These are phyloP conservation scores for Telopea speciosissima DNA, from an alignment of 177 flowering plant species.

Conservation along the genomic window DNA sequence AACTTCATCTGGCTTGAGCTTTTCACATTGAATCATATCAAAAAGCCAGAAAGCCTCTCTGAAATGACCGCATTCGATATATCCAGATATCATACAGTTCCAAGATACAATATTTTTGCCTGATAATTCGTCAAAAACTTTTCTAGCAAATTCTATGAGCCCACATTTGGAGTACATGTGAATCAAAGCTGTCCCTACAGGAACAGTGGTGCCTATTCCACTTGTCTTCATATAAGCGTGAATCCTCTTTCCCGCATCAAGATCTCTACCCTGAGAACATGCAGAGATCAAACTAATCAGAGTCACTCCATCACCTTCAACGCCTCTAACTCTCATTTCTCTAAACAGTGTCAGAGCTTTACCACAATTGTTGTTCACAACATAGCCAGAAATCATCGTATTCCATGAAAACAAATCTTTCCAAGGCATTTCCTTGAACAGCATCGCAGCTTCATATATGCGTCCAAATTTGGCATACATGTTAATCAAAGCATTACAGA, in stretches of 20 bases:
- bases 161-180: constrained; percentile 29
- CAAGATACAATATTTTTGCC: constrained; percentile 18
- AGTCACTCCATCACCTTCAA: constrained; percentile 18
- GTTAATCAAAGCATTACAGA: constrained; percentile 24
- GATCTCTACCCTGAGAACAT: constrained; percentile 13
- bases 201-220: constrained; percentile 6
- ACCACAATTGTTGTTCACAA: constrained; percentile 15
- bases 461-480: constrained; percentile 21
- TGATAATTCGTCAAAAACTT: constrained; percentile 20
- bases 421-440: constrained; percentile 23
- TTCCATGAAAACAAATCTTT: constrained; percentile 35
- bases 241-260: constrained; percentile 16
- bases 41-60: constrained; percentile 18
- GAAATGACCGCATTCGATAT: constrained; percentile 17
- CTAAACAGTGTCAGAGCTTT: constrained; percentile 23
- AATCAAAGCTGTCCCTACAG: constrained; percentile 24
- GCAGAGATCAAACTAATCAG: constrained; percentile 16
- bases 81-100: constrained; percentile 29
- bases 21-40: constrained; percentile 13
- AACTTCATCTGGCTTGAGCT: constrained; percentile 23
- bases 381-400: constrained; percentile 28
- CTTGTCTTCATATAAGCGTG: constrained; percentile 17
- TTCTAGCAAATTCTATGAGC: constrained; percentile 14
- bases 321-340: constrained; percentile 18
- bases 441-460: constrained; percentile 10